Evolutionary conservation across 2,329 filamentous ascomycete species (phyloP), one percentile per base, ranked within the genome.

Genomic region (Verticillium nonalfalfae): DNA sequence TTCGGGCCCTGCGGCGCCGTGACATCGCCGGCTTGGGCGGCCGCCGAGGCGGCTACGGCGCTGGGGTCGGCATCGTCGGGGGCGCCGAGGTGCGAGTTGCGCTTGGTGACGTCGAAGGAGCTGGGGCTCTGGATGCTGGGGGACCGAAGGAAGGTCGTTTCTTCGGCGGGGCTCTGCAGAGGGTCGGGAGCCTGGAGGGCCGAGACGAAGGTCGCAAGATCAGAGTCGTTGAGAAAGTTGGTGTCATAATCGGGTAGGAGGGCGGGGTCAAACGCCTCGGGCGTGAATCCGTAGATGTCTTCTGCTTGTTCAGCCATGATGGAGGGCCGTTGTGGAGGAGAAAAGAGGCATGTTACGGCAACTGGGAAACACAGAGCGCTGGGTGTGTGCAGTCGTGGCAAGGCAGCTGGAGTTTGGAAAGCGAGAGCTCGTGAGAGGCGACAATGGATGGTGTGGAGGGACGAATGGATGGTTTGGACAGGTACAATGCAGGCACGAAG

Each of bases 121-220:
- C 71, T 73, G 9, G 72, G 68, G 63, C 75, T 78, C 59, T 72
- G 76, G 63, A 70, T 76, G 71, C 68, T 73, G 61, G 75, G 77
- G 60, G 76, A 79, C 65, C 67, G 79, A 63, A 69, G 73, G 72
- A 77, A 74, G 18, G 70, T 72, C 5, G 68, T 67, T 54, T 81
- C 79, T 56, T 89, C 87, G 57, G 82, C 76, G 57, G 84, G 80
- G 13, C 83, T 87, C 39, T 90, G 87, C 50, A 88, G 82, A 1
- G 85, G 85, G 64, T 96, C 92, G 0, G 93, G 92, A 1, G 90
- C 91, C n/a, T 86, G 84, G 9, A 97, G 83, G 7, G 94, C 94
- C 62, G 85, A 85, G 63, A 90, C 88, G 73, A 98, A 98, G 60
- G 90, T 88, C 40, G 84, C 80, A 36, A 97, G 79, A 70, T 96